Evolutionary conservation across 2,329 filamentous ascomycete species (phyloP).

Genomic region (Diplodia corticola): DNA sequence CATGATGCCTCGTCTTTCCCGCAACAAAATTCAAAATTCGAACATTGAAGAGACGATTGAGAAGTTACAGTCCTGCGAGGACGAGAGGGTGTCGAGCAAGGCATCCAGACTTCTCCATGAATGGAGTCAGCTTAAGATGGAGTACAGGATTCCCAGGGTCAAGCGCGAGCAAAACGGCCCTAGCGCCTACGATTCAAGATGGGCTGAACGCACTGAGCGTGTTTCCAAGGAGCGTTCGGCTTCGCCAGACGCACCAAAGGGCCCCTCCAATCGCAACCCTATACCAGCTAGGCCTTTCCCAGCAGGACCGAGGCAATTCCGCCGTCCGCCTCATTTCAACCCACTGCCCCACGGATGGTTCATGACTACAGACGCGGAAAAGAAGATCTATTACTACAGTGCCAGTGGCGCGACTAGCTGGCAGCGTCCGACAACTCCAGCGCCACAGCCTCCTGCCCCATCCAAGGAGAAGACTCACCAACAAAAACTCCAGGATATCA

Average conservation of each 20-base stretch:
- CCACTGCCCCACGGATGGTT: slow-evolving; percentile 85
- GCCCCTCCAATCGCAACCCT: slow-evolving; percentile 45
- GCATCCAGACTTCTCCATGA: slow-evolving; percentile 72
- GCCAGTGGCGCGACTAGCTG: slow-evolving; percentile 77
- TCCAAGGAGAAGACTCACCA: slow-evolving; percentile 70
- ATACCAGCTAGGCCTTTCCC: slow-evolving; percentile 58
- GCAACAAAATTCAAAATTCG: slow-evolving; percentile 95
- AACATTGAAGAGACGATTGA: slow-evolving; percentile 86
- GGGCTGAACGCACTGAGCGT: slow-evolving; percentile 60
- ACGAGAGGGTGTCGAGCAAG: slow-evolving; percentile 72
- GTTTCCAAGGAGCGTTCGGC: slow-evolving; percentile 52
- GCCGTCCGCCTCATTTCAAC: slow-evolving; percentile 51
- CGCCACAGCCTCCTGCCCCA: slow-evolving; percentile 57
- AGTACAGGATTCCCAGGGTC: slow-evolving; percentile 88
- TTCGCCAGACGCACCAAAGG: slow-evolving; percentile 47
- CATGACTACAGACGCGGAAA: slow-evolving; percentile 63
- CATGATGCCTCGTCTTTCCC: slow-evolving; percentile 83
- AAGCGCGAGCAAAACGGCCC: slow-evolving; percentile 69
- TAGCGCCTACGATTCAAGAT: slow-evolving; percentile 53
- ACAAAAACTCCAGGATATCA: slow-evolving; percentile 72
- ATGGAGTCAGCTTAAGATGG: slow-evolving; percentile 88
- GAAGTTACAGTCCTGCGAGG: slow-evolving; percentile 64
- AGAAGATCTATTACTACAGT: slow-evolving; percentile 82
- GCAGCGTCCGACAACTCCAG: slow-evolving; percentile 71
- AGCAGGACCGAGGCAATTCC: slow-evolving; percentile 27